phyloP scores from a whole-genome alignment of 345 rosid species.

The Camelina sativa region DNA sequence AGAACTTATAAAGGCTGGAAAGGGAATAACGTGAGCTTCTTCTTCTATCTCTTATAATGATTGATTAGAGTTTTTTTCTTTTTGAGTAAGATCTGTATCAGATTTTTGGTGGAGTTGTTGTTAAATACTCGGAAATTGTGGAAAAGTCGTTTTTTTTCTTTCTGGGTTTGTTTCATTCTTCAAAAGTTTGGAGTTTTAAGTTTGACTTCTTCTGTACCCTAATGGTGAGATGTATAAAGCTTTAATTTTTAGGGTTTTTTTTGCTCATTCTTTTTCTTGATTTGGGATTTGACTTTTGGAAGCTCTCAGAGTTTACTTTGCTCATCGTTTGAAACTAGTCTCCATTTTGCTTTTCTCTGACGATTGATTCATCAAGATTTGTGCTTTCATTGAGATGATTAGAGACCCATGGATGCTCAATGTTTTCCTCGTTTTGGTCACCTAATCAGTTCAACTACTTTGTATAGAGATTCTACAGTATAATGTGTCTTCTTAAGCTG shows the following conservation, averaged over 20 bases:
- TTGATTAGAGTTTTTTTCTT: not conserved
- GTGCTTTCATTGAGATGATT: conserved; percentile 6
- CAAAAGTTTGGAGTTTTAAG: conserved; percentile 12
- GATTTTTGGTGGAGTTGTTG: conserved; percentile 3
- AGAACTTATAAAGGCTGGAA: conserved; percentile 79
- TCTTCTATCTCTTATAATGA: not conserved
- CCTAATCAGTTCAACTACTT: conserved; percentile 1
- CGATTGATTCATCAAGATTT: conserved; percentile 11
- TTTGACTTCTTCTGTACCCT: conserved; percentile 40
- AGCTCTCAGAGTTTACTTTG: conserved; percentile 7
- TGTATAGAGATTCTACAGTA: not conserved
- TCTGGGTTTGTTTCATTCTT: conserved; percentile 23
- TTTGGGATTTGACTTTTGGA: conserved; percentile 18
- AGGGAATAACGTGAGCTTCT: conserved; percentile 69
- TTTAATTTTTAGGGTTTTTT: not conserved
- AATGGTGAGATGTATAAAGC: conserved; percentile 15
- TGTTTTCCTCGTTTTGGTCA: conserved; percentile 12
- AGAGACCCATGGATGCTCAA: not conserved
- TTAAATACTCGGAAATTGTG: not conserved
- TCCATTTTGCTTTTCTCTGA: not conserved
- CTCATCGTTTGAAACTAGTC: not conserved
- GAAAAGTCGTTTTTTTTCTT: not conserved
- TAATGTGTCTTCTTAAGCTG: conserved; percentile 15
- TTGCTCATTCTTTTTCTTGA: conserved; percentile 11
- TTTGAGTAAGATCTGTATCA: conserved; percentile 44